A percentile compares a stretch with the other conserved stretches of the same genome.
These are phyloP conservation scores for Cryptococcus amylolentus DNA, from an alignment of 1,284 basidiomycete species.

Conservation along the genomic window DNA sequence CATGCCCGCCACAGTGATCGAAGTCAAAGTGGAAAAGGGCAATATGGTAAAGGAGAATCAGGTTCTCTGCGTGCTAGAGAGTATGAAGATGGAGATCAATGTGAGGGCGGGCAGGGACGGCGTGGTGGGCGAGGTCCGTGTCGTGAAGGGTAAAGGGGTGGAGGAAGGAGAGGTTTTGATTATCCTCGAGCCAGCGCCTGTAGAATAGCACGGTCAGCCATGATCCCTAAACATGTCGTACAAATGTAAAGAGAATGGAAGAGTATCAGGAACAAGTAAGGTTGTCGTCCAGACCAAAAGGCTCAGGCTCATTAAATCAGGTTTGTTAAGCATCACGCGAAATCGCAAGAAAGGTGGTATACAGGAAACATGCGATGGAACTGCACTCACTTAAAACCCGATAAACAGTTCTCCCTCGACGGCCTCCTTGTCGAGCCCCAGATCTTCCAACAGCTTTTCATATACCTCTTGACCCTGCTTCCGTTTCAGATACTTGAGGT, in stretches of 20 bases:
- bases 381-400: slow-evolving; percentile 3
- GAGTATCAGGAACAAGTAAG: slow-evolving; percentile 10
- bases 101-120: slow-evolving; percentile 67
- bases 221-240: background rate
- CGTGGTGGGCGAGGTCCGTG: slow-evolving; percentile 66
- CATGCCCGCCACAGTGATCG: slow-evolving; percentile 86
- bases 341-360: background rate
- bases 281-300: slow-evolving; percentile 21
- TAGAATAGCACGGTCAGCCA: background rate
- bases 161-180: slow-evolving; percentile 79
- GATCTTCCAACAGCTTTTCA: slow-evolving; percentile 64
- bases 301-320: slow-evolving; percentile 52
- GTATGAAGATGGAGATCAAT: slow-evolving; percentile 94
- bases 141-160: slow-evolving; percentile 78
- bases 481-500: slow-evolving; percentile 75
- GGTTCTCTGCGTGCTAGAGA: slow-evolving; percentile 77
- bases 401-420: slow-evolving; percentile 79
- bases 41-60: slow-evolving; percentile 76
- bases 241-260: slow-evolving; percentile 2
- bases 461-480: slow-evolving; percentile 64
- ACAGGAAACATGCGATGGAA: background rate
- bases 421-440: slow-evolving; percentile 72
- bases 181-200: slow-evolving; percentile 44
- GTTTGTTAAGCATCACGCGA: slow-evolving; percentile 45
- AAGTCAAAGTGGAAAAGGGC: slow-evolving; percentile 71